These are phyloP conservation scores for Metschnikowia koreensis DNA, from an alignment of 805 yeast genomes.

Conservation along the genomic window DNA sequence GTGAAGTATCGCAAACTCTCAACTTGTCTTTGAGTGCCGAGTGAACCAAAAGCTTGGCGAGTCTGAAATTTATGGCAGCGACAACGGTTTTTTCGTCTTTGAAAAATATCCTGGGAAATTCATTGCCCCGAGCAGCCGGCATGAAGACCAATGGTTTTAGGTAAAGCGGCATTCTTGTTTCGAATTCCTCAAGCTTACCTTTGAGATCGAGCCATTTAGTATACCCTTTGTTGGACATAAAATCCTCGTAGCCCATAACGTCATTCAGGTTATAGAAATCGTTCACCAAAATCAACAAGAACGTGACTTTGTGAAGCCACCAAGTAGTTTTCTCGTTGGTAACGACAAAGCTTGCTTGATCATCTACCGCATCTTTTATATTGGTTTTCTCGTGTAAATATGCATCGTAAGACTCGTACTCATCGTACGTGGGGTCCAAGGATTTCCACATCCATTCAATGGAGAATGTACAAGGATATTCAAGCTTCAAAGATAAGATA, in stretches of 20 bases:
- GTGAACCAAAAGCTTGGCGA: slow-evolving; percentile 31
- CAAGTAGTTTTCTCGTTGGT: slow-evolving; percentile 24
- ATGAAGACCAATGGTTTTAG: slow-evolving; percentile 34
- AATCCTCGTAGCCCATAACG: slow-evolving; percentile 29
- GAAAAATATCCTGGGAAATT: slow-evolving; percentile 35
- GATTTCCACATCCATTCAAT: slow-evolving; percentile 32
- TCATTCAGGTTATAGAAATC: slow-evolving; percentile 27
- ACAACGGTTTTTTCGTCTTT: slow-evolving; percentile 37
- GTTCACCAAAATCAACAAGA: slow-evolving; percentile 28
- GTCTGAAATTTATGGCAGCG: slow-evolving; percentile 27
- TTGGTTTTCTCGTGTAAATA: slow-evolving; percentile 2
- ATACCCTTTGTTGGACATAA: slow-evolving; percentile 22
- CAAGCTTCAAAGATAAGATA: slow-evolving; percentile 32
- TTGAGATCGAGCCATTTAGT: slow-evolving; percentile 30
- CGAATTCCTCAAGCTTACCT: slow-evolving; percentile 28
- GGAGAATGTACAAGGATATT: slow-evolving; percentile 32
- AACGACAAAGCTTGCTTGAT: slow-evolving; percentile 11
- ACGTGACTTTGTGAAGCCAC: slow-evolving; percentile 36
- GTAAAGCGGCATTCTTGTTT: slow-evolving; percentile 26
- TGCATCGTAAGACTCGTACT: slow-evolving; percentile 13
- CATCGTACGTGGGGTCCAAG: slow-evolving; percentile 30
- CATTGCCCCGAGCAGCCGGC: slow-evolving; percentile 21
- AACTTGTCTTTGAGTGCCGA: slow-evolving; percentile 19
- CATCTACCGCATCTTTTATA: slow-evolving; percentile 2
- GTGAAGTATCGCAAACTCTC: slow-evolving; percentile 8